These are phyloP conservation scores for Petrea volubilis DNA, from an alignment of 257 asterid species.

Conservation along the genomic window DNA sequence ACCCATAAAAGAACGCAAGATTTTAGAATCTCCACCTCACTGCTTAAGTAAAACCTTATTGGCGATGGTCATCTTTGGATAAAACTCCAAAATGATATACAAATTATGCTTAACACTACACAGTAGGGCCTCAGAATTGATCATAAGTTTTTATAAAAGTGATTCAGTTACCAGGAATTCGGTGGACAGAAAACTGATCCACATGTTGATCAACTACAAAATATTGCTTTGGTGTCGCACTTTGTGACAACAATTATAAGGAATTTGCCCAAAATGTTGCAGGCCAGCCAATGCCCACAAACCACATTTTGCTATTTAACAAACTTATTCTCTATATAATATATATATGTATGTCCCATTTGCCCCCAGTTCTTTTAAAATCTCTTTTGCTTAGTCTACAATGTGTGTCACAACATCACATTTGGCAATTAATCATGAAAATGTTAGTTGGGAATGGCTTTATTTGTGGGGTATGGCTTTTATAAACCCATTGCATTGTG, in stretches of 20 bases:
- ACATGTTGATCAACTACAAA: background rate
- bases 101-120: background rate
- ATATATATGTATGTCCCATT: background rate
- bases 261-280: conserved; percentile 15
- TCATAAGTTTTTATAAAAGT: background rate
- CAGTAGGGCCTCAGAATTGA: background rate
- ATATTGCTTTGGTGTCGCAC: conserved; percentile 23
- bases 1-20: too few species aligned
- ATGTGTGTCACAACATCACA: background rate
- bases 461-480: too few species aligned
- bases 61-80: too few species aligned
- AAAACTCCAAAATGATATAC: too few species aligned
- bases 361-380: conserved; percentile 1
- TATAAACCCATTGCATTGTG: too few species aligned
- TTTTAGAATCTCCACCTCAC: too few species aligned
- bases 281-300: background rate
- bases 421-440: too few species aligned
- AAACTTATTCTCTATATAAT: background rate
- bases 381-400: conserved; percentile 4
- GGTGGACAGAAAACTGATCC: background rate
- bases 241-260: conserved; percentile 23
- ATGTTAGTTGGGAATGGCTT: too few species aligned
- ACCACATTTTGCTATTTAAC: background rate
- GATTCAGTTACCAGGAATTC: background rate
- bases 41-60: too few species aligned